A percentile compares a stretch with the other conserved stretches of the same genome.
phyloP scores from a whole-genome alignment of 2,329 filamentous ascomycete species.

The Dactylellina leptospora region DNA sequence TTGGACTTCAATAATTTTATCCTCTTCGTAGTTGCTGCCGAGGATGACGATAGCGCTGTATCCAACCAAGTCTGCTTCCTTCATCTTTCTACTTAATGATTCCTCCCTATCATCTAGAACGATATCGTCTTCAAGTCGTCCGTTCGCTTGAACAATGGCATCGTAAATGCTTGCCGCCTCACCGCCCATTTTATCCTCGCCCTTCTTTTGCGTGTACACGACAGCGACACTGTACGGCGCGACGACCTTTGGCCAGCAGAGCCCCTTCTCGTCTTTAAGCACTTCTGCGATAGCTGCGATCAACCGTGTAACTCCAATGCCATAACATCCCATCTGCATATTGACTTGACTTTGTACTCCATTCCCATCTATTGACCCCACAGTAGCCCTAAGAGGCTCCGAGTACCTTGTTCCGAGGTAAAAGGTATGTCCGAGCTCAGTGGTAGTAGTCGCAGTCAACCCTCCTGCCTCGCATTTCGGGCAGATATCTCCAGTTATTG shows the following conservation, averaged over 20 bases:
- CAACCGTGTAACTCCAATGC: slow-evolving; percentile 90
- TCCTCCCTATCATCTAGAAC: slow-evolving; percentile 77
- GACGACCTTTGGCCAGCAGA: slow-evolving; percentile 88
- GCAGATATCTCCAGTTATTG: slow-evolving; percentile 73
- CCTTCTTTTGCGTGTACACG: slow-evolving; percentile 65
- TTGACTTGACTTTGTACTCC: slow-evolving; percentile 62
- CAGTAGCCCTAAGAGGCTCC: slow-evolving; percentile 72
- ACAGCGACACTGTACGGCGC: slow-evolving; percentile 83
- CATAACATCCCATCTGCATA: slow-evolving; percentile 95
- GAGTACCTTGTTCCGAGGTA: slow-evolving; percentile 91
- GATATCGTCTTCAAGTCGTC: slow-evolving; percentile 64
- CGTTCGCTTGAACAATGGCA: slow-evolving; percentile 45
- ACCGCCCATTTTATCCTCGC: slow-evolving; percentile 66
- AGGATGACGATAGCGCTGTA: slow-evolving; percentile 85
- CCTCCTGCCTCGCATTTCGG: slow-evolving; percentile 72
- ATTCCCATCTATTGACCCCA: slow-evolving; percentile 61
- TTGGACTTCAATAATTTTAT: slow-evolving; percentile 76
- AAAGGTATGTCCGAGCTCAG: slow-evolving; percentile 96
- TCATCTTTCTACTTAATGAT: slow-evolving; percentile 82
- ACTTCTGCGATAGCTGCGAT: slow-evolving; percentile 85
- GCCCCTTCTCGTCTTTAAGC: slow-evolving; percentile 73
- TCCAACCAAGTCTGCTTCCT: slow-evolving; percentile 87
- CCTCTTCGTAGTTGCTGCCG: slow-evolving; percentile 73
- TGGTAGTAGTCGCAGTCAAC: slow-evolving; percentile 74
- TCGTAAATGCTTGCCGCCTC: slow-evolving; percentile 44